Conservation (phyloP, 2,329 filamentous ascomycete genomes). For the Venturia effusa region DNA sequence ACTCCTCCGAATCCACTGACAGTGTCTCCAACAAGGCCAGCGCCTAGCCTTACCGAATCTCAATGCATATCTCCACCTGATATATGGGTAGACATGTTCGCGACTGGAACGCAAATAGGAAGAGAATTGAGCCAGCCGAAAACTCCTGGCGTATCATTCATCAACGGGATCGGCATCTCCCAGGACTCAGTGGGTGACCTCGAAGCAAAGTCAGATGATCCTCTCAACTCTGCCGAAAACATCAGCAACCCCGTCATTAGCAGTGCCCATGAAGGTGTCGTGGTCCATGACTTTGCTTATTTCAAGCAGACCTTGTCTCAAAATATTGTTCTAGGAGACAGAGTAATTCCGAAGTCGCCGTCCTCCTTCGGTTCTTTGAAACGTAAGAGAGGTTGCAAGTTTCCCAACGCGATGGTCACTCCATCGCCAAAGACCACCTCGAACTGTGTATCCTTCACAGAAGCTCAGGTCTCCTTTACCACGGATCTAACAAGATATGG, state of each 20-base stretch:
- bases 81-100: not conserved
- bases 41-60: not conserved
- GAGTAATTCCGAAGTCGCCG: not conserved
- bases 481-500: not conserved
- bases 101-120: not conserved
- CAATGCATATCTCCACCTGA: not conserved
- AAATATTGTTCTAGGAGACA: not conserved
- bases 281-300: conserved; percentile 6
- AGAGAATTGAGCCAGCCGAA: not conserved
- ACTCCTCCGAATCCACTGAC: not conserved
- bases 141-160: not conserved
- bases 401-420: not conserved
- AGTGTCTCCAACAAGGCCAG: not conserved
- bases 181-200: not conserved
- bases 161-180: not conserved
- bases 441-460: not conserved
- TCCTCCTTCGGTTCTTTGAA: not conserved
- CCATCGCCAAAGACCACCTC: conserved; percentile 4
- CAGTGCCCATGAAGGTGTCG: not conserved
- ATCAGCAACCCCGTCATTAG: not conserved
- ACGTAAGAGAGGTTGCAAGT: not conserved
- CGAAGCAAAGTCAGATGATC: not conserved
- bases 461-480: conserved; percentile 1
- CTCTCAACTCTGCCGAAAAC: not conserved
- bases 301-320: not conserved